Conservation (phyloP, 2,329 filamentous ascomycete genomes). For the Alternaria atra region DNA sequence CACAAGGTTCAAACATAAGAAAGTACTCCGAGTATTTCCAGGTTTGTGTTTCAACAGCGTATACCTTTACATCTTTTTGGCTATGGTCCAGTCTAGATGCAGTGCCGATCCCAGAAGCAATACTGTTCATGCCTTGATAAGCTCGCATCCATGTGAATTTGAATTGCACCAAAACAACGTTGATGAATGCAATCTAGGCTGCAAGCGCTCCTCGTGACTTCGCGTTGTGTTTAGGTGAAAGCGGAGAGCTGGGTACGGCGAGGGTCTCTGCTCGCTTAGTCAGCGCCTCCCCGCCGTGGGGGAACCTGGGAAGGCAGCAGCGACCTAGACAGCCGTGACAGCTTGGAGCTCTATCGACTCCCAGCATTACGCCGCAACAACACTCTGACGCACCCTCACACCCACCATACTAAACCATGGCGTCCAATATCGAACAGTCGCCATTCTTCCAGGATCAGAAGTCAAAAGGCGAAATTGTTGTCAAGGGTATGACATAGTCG, state of each 20-base stretch:
- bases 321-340: conserved; percentile 18
- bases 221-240: background rate
- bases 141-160: background rate
- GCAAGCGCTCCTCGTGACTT: conserved; percentile 1
- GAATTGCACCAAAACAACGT: background rate
- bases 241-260: background rate
- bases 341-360: conserved; percentile 21
- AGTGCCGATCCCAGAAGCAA: background rate
- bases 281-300: conserved; percentile 24
- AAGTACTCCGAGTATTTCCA: background rate
- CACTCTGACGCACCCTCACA: background rate
- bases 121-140: background rate
- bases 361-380: conserved; percentile 23
- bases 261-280: conserved; percentile 16
- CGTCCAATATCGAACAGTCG: conserved; percentile 46
- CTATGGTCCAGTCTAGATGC: background rate
- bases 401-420: conserved; percentile 36
- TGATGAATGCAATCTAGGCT: background rate
- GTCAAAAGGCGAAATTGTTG: conserved; percentile 38
- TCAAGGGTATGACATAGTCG: conserved; percentile 40
- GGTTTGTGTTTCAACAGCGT: background rate
- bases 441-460: conserved; percentile 45
- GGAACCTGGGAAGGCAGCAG: conserved; percentile 25
- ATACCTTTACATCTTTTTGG: background rate
- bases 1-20: background rate